Evolutionary conservation across 2,329 filamentous ascomycete genomes (phyloP), one percentile per base, ranked within the genome.

Genomic region (Fusarium tuaranense): DNA sequence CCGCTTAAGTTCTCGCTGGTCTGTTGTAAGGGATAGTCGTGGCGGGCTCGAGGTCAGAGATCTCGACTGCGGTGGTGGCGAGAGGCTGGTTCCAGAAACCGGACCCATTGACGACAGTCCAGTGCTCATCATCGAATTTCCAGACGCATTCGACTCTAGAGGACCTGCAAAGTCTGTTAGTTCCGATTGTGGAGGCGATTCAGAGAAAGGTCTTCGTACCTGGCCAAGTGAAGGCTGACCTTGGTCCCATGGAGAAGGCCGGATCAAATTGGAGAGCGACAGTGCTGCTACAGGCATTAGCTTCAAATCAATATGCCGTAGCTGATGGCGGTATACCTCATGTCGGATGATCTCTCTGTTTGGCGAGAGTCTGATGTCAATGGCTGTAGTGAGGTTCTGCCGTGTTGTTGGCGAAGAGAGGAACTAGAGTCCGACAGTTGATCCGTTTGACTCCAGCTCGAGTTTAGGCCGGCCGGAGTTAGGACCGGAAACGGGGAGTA

Each of bases 1-100:
- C 68, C 89, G 86, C 82, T 90, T 92, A 48, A 92, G 80, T 77
- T 91, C 90, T 72, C 90, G 87, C 80, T 92, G 89, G 78, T 92
- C 89, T 8, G 88, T 83, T 7, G 89, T 90, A 78, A 91, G 84
- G 41, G 83, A 84, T 55, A 83, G 82, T 71, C 87, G 86, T 7
- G 89, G 88, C 30, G 90, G 90, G 81, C 90, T 92, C 25, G 87
- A 87, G 44, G 89, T 90, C 58, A 87, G 82, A 25, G 89, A 90
- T 81, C 87, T 84, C 30, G 88, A 85, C 41, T 82, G 82, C 67
- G 82, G 85, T 27, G 87, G 86, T 39, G 88, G 87, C 25, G 87
- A 88, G 58, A 89, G 81, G 80, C 87, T 89, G 69, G 84, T 82
- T 67, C 89, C 88, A 27, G 88, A 87, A 58, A 80, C 77, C 63